These are phyloP conservation scores for Ophiostoma sp. DNA, from an alignment of 2,329 filamentous ascomycete genomes.

Conservation along the genomic window DNA sequence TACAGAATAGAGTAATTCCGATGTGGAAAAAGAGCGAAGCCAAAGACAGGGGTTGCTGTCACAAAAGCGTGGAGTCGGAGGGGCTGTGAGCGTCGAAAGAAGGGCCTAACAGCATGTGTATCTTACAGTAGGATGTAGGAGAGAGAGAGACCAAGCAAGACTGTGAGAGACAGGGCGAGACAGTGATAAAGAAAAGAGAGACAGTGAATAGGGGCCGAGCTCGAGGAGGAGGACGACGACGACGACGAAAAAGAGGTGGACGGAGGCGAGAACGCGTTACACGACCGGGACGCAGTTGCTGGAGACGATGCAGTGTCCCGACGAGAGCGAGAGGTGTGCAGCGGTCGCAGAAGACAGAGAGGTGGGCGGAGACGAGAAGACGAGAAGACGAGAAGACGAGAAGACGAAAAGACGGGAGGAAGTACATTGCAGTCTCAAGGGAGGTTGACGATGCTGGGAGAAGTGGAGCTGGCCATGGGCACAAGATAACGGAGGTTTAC, in stretches of 20 bases:
- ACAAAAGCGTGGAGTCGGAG: neutral
- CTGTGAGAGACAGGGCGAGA: neutral
- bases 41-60: neutral
- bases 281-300: constrained; percentile 20
- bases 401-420: neutral
- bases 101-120: no score
- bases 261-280: constrained; percentile 23
- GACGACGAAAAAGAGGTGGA: constrained; percentile 1
- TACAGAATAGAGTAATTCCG: neutral
- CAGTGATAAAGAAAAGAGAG: neutral
- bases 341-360: neutral
- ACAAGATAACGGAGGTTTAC: neutral
- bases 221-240: neutral
- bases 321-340: neutral
- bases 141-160: no score
- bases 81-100: neutral
- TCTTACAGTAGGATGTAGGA: no score
- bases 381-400: neutral
- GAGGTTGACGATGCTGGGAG: constrained; percentile 8
- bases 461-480: neutral
- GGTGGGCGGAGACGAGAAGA: neutral
- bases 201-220: constrained; percentile 3
- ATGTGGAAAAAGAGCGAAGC: neutral
- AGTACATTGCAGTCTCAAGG: neutral
- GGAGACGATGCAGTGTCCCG: constrained; percentile 19